These are phyloP conservation scores for Termitomyces sp. DNA, from an alignment of 768 basidiomycete species.

Conservation along the genomic window DNA sequence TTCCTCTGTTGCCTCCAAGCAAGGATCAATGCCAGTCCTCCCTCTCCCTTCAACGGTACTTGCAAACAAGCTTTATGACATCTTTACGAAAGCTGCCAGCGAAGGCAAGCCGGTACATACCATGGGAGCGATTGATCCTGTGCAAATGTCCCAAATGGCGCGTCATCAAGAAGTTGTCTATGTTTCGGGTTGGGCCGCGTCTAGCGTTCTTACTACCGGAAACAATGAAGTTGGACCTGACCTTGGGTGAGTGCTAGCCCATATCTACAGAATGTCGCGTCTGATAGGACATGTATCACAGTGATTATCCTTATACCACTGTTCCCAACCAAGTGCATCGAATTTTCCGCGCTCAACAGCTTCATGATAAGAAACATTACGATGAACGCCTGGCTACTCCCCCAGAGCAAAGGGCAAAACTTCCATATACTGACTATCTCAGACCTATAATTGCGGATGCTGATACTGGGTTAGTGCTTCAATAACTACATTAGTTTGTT, in stretches of 20 bases:
- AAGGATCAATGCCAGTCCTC: conserved; percentile 79
- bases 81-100: conserved; percentile 60
- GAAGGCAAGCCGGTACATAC: conserved; percentile 77
- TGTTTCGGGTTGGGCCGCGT: conserved; percentile 90
- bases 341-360: conserved; percentile 85
- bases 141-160: conserved; percentile 96
- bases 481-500: neutral
- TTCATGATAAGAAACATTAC: conserved; percentile 92
- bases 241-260: conserved; percentile 60
- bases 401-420: conserved; percentile 58
- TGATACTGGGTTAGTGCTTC: conserved; percentile 74
- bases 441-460: conserved; percentile 93
- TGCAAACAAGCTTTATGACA: conserved; percentile 78
- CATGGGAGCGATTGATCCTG: conserved; percentile 90
- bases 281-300: conserved; percentile 22
- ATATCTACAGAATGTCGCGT: conserved; percentile 4
- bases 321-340: conserved; percentile 95
- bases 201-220: conserved; percentile 82
- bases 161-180: conserved; percentile 83
- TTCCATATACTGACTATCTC: conserved; percentile 84
- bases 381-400: conserved; percentile 75
- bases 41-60: conserved; percentile 76
- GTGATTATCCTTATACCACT: conserved; percentile 94
- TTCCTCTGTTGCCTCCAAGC: conserved; percentile 79
- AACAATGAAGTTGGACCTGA: conserved; percentile 93